phyloP scores from a whole-genome alignment of 352 stramenopile genomes.

The Phytopythium boreale region DNA sequence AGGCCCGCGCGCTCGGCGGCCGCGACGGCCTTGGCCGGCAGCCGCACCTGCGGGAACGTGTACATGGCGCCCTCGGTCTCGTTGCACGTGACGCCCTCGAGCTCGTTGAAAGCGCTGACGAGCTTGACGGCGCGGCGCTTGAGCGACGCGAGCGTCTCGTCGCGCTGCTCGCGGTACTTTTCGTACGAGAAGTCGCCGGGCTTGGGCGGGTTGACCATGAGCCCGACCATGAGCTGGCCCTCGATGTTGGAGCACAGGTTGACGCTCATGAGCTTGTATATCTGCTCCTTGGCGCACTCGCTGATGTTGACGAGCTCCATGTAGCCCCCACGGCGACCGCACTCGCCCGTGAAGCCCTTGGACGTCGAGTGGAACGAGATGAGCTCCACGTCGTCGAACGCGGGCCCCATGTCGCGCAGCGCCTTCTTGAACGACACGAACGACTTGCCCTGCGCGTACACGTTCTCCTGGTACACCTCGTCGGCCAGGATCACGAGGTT shows the following conservation, averaged over 20 bases:
- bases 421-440: constrained; percentile 97
- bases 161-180: constrained; percentile 89
- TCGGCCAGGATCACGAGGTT: constrained; percentile 96
- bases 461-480: constrained; percentile 99
- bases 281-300: constrained; percentile 90
- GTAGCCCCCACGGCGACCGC: constrained; percentile 95
- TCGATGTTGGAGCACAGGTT: constrained; percentile 96
- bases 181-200: constrained; percentile 88
- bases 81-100: constrained; percentile 97
- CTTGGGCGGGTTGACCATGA: constrained; percentile 97
- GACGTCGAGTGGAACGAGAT: constrained; percentile 98
- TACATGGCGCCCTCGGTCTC: constrained; percentile 98
- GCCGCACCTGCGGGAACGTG: constrained; percentile 94
- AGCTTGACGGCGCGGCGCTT: constrained; percentile 94
- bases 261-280: constrained; percentile 99
- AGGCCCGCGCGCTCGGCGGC: constrained; percentile 70
- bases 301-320: constrained; percentile 96
- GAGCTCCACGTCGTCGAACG: constrained; percentile 92
- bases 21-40: constrained; percentile 87
- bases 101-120: constrained; percentile 91
- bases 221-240: constrained; percentile 96
- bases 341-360: constrained; percentile 99
- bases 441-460: constrained; percentile 91
- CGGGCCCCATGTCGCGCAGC: constrained; percentile 84
- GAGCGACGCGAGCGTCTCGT: constrained; percentile 91